These are phyloP conservation scores for Sclerotinia borealis DNA, from an alignment of 2,329 filamentous ascomycete genomes.

Conservation along the genomic window DNA sequence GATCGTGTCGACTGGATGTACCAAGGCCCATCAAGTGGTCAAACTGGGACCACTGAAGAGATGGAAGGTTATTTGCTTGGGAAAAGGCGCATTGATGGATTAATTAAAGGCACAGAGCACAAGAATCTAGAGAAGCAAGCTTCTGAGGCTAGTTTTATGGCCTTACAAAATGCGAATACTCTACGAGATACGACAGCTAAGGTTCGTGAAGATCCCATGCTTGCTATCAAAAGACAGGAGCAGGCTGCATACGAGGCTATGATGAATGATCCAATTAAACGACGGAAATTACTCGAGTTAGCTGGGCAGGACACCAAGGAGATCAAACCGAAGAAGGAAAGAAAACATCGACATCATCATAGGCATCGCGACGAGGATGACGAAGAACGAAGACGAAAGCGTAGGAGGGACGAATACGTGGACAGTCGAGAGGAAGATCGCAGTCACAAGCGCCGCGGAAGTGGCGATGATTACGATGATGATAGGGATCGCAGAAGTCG, in stretches of 20 bases:
- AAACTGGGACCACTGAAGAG: conserved; percentile 74
- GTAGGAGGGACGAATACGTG: conserved; percentile 31
- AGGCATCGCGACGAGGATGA: conserved; percentile 32
- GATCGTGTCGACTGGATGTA: conserved; percentile 99
- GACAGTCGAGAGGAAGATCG: conserved; percentile 37
- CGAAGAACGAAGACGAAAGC: conserved; percentile 40
- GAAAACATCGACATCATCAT: conserved; percentile 39
- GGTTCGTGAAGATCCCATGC: conserved; percentile 81
- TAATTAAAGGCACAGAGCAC: conserved; percentile 75
- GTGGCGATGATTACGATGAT: conserved; percentile 24
- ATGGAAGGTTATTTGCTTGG: conserved; percentile 90
- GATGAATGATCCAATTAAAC: conserved; percentile 69
- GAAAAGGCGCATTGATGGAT: conserved; percentile 82
- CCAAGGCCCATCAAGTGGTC: conserved; percentile 72
- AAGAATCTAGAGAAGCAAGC: conserved; percentile 75
- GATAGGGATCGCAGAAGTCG: conserved; percentile 23
- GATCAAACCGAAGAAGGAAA: conserved; percentile 42
- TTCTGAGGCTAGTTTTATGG: conserved; percentile 53
- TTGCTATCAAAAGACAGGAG: conserved; percentile 91
- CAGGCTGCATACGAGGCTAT: conserved; percentile 72
- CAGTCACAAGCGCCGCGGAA: conserved; percentile 41
- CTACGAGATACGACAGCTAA: conserved; percentile 77
- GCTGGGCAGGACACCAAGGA: conserved; percentile 45
- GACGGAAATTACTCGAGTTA: conserved; percentile 59
- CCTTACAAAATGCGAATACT: conserved; percentile 63